Evolutionary conservation across 805 yeast genomes (phyloP).

Genomic region (Sugiyamaella chiloensis): DNA sequence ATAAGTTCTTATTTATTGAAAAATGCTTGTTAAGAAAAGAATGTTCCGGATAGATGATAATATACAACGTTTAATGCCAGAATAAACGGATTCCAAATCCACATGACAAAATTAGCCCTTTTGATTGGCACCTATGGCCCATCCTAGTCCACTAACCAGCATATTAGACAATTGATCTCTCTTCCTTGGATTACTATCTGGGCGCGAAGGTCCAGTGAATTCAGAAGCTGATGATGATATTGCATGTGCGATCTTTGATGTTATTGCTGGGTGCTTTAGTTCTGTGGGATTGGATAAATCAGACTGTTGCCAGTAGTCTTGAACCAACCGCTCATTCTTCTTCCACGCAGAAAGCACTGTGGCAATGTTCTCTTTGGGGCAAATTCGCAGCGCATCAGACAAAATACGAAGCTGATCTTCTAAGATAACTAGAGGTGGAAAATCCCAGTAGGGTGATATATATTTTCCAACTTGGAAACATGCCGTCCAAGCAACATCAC

Average conservation of each 20-base stretch:
- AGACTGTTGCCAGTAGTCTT: neutral
- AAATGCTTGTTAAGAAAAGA: too few species aligned
- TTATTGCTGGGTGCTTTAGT: conserved; percentile 1
- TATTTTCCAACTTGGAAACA: conserved; percentile 71
- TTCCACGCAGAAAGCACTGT: conserved; percentile 62
- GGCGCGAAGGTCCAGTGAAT: conserved; percentile 10
- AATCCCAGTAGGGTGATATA: conserved; percentile 46
- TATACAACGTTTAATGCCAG: too few species aligned
- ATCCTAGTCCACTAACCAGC: conserved; percentile 55
- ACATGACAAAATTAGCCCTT: too few species aligned
- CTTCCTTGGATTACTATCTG: conserved; percentile 26
- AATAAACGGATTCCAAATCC: too few species aligned
- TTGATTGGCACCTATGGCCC: conserved; percentile 57
- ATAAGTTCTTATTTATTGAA: too few species aligned
- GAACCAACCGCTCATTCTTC: conserved; percentile 21
- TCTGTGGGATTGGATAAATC: conserved; percentile 1
- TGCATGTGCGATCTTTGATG: conserved; percentile 25
- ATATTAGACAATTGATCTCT: conserved; percentile 48
- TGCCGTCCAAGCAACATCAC: conserved; percentile 55
- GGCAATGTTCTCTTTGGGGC: conserved; percentile 54
- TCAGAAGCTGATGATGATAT: conserved; percentile 23
- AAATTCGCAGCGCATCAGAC: conserved; percentile 47
- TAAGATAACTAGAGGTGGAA: conserved; percentile 39
- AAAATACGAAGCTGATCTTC: conserved; percentile 53
- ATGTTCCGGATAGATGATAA: too few species aligned